A percentile compares a stretch with the other conserved stretches of the same genome.
phyloP scores from a whole-genome alignment of 2,329 filamentous ascomycete genomes.

The Myriangium duriaei region DNA sequence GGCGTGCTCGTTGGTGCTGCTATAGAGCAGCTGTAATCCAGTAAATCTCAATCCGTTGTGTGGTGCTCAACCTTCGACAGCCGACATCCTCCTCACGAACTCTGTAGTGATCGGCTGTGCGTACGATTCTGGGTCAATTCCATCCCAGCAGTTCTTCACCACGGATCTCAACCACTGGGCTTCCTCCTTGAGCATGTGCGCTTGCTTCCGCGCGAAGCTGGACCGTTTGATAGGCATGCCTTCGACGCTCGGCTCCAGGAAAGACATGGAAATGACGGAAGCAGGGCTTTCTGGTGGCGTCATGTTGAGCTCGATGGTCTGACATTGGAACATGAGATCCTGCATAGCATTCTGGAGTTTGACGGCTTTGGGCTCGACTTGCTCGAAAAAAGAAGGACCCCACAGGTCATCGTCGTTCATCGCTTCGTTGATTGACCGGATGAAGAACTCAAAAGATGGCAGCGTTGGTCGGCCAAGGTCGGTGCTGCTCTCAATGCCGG shows the following conservation, averaged over 20 bases:
- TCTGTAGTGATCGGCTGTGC: conserved; percentile 7
- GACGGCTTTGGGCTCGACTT: conserved; percentile 31
- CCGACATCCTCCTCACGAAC: conserved; percentile 9
- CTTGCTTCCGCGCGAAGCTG: conserved; percentile 34
- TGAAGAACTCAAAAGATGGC: conserved; percentile 28
- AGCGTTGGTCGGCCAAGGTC: conserved; percentile 22
- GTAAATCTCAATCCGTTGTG: not conserved
- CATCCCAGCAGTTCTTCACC: conserved; percentile 32
- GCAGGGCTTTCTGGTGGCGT: conserved; percentile 13
- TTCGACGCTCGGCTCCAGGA: conserved; percentile 12
- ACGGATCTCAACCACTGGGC: conserved; percentile 30
- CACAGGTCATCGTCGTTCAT: conserved; percentile 32
- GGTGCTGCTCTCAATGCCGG: conserved; percentile 27
- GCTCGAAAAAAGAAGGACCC: conserved; percentile 31
- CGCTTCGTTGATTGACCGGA: conserved; percentile 30
- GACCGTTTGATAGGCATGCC: conserved; percentile 27
- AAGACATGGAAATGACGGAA: conserved; percentile 8
- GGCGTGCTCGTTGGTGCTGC: too few relatives aligned
- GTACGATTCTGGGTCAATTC: conserved; percentile 14
- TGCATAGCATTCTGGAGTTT: conserved; percentile 32
- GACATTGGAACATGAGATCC: conserved; percentile 33
- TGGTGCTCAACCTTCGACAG: conserved; percentile 3
- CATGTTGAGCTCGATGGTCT: conserved; percentile 24
- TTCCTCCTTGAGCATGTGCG: conserved; percentile 31
- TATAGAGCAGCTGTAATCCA: not conserved